These are phyloP conservation scores for Licmophora abbreviata DNA, from an alignment of 108 stramenopile genomes.

Conservation along the genomic window DNA sequence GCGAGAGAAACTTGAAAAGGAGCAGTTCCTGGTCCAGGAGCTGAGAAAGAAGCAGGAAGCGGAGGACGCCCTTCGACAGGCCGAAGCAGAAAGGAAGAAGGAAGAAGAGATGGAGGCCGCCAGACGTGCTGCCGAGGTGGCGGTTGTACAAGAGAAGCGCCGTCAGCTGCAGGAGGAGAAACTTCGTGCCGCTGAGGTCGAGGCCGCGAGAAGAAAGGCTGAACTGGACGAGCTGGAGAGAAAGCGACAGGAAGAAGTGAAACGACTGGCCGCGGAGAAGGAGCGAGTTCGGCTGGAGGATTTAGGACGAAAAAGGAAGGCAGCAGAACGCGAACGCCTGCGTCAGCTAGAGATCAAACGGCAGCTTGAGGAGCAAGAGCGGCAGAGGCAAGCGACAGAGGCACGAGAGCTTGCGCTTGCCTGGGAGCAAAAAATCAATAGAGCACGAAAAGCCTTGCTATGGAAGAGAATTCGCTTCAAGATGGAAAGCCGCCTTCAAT, in stretches of 20 bases:
- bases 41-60: conserved; percentile 7
- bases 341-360: not conserved
- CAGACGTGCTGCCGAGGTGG: not conserved
- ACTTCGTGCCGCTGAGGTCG: not conserved
- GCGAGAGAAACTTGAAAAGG: conserved; percentile 6
- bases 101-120: conserved; percentile 15
- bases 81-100: conserved; percentile 9
- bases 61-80: conserved; percentile 1
- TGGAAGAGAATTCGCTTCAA: conserved; percentile 9
- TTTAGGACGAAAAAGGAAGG: conserved; percentile 7
- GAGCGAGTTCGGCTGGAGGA: conserved; percentile 11
- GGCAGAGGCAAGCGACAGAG: conserved; percentile 12
- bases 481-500: too few species aligned
- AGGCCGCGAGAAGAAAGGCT: conserved; percentile 14
- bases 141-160: conserved; percentile 1
- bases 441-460: conserved; percentile 14
- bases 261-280: conserved; percentile 12
- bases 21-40: conserved; percentile 12
- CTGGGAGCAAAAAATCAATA: conserved; percentile 17
- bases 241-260: conserved; percentile 6
- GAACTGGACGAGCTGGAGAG: conserved; percentile 14
- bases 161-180: not conserved
- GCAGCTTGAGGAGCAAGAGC: conserved; percentile 9
- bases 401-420: conserved; percentile 11
- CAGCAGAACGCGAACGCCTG: conserved; percentile 6